Evolutionary conservation across 1,284 basidiomycete genomes (phyloP), one percentile per base, ranked within the genome.

Genomic region (Schizopora paradoxa): DNA sequence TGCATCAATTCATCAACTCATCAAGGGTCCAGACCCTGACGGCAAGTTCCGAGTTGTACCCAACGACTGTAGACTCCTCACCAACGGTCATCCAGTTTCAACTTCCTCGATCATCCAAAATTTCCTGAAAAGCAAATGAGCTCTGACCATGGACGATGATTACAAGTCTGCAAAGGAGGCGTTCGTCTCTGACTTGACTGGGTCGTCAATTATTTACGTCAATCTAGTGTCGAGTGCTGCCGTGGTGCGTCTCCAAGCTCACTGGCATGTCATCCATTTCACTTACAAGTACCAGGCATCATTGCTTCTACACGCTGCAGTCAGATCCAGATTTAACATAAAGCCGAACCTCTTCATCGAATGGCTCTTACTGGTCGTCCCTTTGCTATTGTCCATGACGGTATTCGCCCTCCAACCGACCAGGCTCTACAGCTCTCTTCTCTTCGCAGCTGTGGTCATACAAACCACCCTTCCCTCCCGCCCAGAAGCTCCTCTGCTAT

Each of bases 141-240:
- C n/a, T n/a, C n/a, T n/a, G n/a, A n/a, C n/a, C n/a, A n/a, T n/a
- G n/a, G n/a, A n/a, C n/a, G n/a, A n/a, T n/a, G 65, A 69, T 56
- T 96, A 96, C 74, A 94, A 92, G 66, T 55, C 72, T 13, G 79
- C 76, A 19, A 97, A 97, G 65, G 88, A 94, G 68, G 82, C 79
- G 0, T 98, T 93, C 59, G 87, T 94, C 37, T 83, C 90, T 13
- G 81, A 83, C 35, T 79, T 78, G 64, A 77, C 75, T 2, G 94
- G 94, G 2, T 87, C 87, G 0, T 80, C 81, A 4, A 70, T 96
- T 7, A 66, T 65, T 2, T 81, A 86, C 58, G 72, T 96, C 58
- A 92, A 93, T 61, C 54, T 77, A 34, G 68, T 95, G 26, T 89
- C 82, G 18, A 58, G 76, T 4, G 81, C 82, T 4, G 83, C 84